These are phyloP conservation scores for Eucalyptus pumila DNA, from an alignment of 345 rosid species.

Conservation along the genomic window DNA sequence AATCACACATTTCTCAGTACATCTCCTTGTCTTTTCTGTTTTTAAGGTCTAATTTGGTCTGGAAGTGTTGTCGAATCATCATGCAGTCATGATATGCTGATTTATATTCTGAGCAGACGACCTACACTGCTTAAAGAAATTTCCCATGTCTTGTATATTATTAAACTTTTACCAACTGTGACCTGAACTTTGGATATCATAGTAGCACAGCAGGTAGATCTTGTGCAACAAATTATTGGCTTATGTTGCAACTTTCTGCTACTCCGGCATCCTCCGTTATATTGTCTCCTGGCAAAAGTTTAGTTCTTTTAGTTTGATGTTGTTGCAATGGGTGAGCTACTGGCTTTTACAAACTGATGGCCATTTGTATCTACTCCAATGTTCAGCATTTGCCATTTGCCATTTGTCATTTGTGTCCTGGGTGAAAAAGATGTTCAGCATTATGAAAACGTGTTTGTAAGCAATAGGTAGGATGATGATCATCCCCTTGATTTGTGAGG, in stretches of 20 bases:
- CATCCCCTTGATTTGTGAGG: not conserved
- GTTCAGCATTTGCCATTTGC: not conserved
- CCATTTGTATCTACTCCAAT: not conserved
- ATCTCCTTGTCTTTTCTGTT: not conserved
- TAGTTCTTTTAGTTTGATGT: not conserved
- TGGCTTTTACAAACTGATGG: not conserved
- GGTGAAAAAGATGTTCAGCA: not conserved
- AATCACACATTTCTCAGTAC: not conserved
- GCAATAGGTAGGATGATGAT: not conserved
- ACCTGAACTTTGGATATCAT: not conserved
- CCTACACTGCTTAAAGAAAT: not conserved
- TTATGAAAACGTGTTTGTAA: not conserved
- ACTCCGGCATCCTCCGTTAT: not conserved
- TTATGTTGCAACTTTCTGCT: not conserved
- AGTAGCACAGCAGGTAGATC: not conserved
- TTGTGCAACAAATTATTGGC: not conserved
- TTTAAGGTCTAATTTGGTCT: not conserved
- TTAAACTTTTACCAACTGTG: not conserved
- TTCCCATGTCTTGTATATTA: not conserved
- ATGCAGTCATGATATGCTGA: not conserved
- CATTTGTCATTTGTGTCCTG: not conserved
- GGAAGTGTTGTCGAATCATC: not conserved
- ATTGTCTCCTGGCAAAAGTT: not conserved
- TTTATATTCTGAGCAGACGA: not conserved
- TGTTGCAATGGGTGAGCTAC: not conserved